Conservation (phyloP, 1,284 basidiomycete genomes). For the Flammula alnicola region DNA sequence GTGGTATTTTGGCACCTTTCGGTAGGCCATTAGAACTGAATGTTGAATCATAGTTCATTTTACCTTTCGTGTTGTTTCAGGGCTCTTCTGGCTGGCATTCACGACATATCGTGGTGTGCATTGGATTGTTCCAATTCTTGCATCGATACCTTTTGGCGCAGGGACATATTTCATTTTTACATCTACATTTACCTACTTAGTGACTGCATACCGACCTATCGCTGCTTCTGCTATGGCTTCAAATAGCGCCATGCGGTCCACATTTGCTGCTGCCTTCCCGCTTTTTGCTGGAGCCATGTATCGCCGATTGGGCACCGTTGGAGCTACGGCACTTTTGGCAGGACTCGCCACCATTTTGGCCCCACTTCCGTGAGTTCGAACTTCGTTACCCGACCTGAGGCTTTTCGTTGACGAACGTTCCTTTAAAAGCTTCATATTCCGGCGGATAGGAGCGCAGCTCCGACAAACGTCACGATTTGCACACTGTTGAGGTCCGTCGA, state of each 20-base stretch:
- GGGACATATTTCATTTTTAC: constrained; percentile 68
- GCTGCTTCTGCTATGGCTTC: constrained; percentile 79
- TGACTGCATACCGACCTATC: constrained; percentile 76
- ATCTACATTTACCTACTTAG: constrained; percentile 73
- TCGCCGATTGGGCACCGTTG: constrained; percentile 64
- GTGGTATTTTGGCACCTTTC: constrained; percentile 70
- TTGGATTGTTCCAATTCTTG: constrained; percentile 76
- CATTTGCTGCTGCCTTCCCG: constrained; percentile 76
- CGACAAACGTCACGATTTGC: constrained; percentile 41
- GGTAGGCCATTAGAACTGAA: constrained; percentile 33
- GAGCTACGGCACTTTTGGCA: constrained; percentile 77
- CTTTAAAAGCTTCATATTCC: constrained; percentile 39
- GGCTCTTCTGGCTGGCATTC: constrained; percentile 75
- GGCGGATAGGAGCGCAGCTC: constrained; percentile 38
- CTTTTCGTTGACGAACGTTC: not conserved
- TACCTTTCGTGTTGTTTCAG: constrained; percentile 29
- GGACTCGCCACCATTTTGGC: constrained; percentile 71
- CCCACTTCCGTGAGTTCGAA: constrained; percentile 66
- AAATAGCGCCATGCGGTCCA: constrained; percentile 68
- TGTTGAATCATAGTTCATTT: not conserved
- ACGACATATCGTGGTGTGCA: constrained; percentile 70
- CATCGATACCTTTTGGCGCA: constrained; percentile 63
- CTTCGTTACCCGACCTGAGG: not conserved
- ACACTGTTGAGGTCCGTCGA: constrained; percentile 4
- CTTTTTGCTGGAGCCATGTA: constrained; percentile 71